These are phyloP conservation scores for Colletotrichum zoysiae DNA, from an alignment of 2,329 filamentous ascomycete genomes.

Conservation along the genomic window DNA sequence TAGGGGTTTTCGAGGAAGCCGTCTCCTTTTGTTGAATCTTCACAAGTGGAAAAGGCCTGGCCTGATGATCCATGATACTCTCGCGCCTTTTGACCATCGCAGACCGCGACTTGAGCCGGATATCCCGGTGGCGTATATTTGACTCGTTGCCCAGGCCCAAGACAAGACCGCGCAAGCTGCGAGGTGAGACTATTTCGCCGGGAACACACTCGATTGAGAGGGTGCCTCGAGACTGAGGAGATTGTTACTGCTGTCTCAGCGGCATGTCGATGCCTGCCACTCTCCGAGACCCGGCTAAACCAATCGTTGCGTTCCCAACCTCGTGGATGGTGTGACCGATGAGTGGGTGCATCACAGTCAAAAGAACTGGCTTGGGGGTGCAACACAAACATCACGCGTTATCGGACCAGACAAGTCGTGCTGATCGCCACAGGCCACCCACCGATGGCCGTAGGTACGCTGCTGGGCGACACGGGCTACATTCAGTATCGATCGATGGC, in stretches of 20 bases:
- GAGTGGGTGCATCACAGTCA: slow-evolving; percentile 42
- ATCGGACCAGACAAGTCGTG: slow-evolving; percentile 41
- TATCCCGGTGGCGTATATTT: not conserved
- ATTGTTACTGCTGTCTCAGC: slow-evolving; percentile 19
- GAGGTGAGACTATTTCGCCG: slow-evolving; percentile 2
- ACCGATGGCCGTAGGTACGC: slow-evolving; percentile 16
- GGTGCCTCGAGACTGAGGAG: slow-evolving; percentile 1
- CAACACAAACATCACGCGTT: slow-evolving; percentile 47
- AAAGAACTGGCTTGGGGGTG: slow-evolving; percentile 42
- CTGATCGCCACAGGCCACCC: slow-evolving; percentile 15
- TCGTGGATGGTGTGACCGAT: slow-evolving; percentile 36
- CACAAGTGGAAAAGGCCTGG: not conserved
- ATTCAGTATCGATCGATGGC: slow-evolving; percentile 13
- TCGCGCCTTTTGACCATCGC: not conserved
- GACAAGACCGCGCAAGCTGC: slow-evolving; percentile 10
- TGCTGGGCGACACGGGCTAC: slow-evolving; percentile 11
- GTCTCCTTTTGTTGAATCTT: not conserved
- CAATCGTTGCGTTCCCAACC: slow-evolving; percentile 35
- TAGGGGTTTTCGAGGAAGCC: not conserved
- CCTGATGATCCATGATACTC: not conserved
- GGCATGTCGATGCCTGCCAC: slow-evolving; percentile 4
- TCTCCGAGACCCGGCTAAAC: slow-evolving; percentile 5
- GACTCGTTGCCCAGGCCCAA: not conserved
- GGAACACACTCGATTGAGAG: slow-evolving; percentile 7
- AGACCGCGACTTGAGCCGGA: not conserved